phyloP scores from a whole-genome alignment of 2,329 filamentous ascomycete species.

The Penicillium psychrosexuale region DNA sequence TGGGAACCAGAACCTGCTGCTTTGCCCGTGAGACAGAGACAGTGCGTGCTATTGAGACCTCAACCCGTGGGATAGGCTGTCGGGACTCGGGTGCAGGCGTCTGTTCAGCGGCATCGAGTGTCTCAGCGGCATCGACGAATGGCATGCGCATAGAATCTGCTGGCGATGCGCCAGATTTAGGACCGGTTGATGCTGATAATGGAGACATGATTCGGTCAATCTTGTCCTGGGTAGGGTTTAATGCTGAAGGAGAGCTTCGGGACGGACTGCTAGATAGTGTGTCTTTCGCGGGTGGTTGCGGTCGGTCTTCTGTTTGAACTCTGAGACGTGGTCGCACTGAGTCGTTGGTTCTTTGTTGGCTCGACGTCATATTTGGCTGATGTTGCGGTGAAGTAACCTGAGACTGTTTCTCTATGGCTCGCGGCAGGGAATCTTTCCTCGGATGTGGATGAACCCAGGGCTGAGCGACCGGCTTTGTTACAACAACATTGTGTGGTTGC shows the following conservation, averaged over 20 bases:
- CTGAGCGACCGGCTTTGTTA: neutral
- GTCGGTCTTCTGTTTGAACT: slow-evolving; percentile 2
- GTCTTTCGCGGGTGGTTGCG: slow-evolving; percentile 12
- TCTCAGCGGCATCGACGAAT: slow-evolving; percentile 12
- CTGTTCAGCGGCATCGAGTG: slow-evolving; percentile 9
- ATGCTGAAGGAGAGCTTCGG: slow-evolving; percentile 14
- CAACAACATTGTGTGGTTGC: neutral
- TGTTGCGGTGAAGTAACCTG: neutral
- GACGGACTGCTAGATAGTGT: slow-evolving; percentile 11
- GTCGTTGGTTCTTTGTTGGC: neutral
- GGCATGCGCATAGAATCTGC: slow-evolving; percentile 18
- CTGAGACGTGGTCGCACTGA: neutral
- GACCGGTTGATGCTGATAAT: slow-evolving; percentile 1
- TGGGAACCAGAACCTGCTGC: slow-evolving; percentile 38
- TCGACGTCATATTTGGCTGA: neutral
- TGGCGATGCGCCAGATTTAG: slow-evolving; percentile 14
- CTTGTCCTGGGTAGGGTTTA: slow-evolving; percentile 10
- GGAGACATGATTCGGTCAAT: slow-evolving; percentile 19
- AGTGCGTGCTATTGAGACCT: slow-evolving; percentile 41
- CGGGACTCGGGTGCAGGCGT: slow-evolving; percentile 8
- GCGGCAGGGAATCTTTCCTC: neutral
- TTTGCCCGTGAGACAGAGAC: slow-evolving; percentile 37
- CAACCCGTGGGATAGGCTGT: slow-evolving; percentile 13
- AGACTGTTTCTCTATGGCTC: neutral
- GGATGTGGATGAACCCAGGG: neutral